Evolutionary conservation across 2,329 filamentous ascomycete species (phyloP), one percentile per base, ranked within the genome.

Genomic region (Penicillium sp.): DNA sequence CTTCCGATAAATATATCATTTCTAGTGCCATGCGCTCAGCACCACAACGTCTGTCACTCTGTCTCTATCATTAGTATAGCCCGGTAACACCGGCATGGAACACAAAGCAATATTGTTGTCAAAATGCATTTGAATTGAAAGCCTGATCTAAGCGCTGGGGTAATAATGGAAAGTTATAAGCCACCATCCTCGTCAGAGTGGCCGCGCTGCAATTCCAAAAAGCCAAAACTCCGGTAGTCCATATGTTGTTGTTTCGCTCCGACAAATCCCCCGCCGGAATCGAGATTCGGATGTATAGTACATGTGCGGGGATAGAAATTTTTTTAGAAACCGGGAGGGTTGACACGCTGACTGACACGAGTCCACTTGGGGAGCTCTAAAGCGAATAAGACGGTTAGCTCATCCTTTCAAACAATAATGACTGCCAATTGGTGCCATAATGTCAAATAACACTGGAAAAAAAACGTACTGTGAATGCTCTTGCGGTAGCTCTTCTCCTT

Each of bases 401-500:
- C 11, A 50, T 16, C 26, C n/a, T 0, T 39, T 32, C 26, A 4
- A 30, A 13, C 7, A 27, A 18, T 11, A 10, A 13, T 6, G 10
- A 46, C 16, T 30, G 10, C 11, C 30, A 18, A 42, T 27, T 16
- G 30, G 35, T 19, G 2, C 30, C 5, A 11, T 30, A 3, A 10
- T 18, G 18, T n/a, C 14, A 18, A 47, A 7, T 32, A 9, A 43
- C 18, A 29, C 13, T 38, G 11, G 38, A 27, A 51, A 36, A 26
- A 19, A n/a, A 53, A 85, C 91, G 67, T 82, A 96, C 92, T 97
- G 78, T 97, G 93, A 74, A 99, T 92, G 52, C 91, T 90, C 84
- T 99, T 99, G 72, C 94, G 83, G 75, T 97, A 99, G 67, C 84
- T 87, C 85, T 92, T 96, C 73, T 89, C 91, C 76, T 97, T 97